Conservation (phyloP, 2,329 filamentous ascomycete genomes). For the Blastomyces silverae region DNA sequence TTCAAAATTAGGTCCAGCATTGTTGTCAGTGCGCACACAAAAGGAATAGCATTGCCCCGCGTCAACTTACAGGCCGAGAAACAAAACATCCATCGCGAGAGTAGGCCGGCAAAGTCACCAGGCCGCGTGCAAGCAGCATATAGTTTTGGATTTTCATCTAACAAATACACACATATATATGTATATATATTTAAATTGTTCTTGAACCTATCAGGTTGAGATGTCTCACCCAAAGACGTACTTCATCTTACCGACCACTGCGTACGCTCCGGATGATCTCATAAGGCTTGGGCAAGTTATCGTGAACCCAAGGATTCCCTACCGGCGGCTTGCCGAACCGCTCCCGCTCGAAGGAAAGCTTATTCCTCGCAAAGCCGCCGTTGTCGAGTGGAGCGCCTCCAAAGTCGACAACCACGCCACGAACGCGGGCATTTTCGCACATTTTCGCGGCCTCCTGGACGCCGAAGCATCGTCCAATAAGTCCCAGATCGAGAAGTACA, state of each 20-base stretch:
- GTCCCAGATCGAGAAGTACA: neutral
- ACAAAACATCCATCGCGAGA: neutral
- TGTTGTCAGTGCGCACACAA: neutral
- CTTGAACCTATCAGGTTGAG: neutral
- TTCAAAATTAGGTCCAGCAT: neutral
- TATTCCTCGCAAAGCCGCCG: neutral
- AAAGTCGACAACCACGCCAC: neutral
- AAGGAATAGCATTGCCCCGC: neutral
- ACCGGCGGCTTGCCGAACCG: neutral
- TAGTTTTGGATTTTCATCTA: neutral
- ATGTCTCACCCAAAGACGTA: neutral
- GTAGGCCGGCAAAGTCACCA: neutral
- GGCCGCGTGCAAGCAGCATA: neutral
- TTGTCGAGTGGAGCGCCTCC: neutral
- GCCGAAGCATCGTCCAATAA: neutral
- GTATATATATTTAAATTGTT: neutral
- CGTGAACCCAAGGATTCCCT: neutral
- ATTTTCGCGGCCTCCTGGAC: neutral
- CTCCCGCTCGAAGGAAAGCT: neutral
- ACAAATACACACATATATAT: neutral
- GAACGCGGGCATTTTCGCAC: neutral
- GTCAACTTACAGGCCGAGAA: neutral
- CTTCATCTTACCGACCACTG: neutral
- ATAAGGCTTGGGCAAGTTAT: neutral
- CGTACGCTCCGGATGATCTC: neutral